Conservation (phyloP, 495 filamentous ascomycete species). For the Daldinia bambusicola region DNA sequence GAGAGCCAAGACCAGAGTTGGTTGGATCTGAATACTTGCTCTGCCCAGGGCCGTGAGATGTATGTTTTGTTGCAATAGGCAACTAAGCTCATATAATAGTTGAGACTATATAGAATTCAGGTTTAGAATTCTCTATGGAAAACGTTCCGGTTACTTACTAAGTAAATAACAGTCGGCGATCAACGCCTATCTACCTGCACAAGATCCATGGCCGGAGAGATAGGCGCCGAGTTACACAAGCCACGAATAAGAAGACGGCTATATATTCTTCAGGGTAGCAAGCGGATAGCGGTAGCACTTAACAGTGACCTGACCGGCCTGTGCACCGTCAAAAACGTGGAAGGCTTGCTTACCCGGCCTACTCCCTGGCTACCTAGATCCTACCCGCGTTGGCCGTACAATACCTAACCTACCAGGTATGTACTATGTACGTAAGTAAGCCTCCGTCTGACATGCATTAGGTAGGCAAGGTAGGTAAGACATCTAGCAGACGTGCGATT, state of each 20-base stretch:
- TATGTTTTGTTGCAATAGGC: too few species aligned
- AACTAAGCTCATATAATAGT: too few species aligned
- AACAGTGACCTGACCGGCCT: neutral
- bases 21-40: too few species aligned
- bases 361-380: neutral
- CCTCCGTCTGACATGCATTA: slow-evolving; percentile 29
- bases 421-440: slow-evolving; percentile 8
- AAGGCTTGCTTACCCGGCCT: neutral
- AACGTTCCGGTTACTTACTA: too few species aligned
- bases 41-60: too few species aligned
- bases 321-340: slow-evolving; percentile 14
- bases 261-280: neutral
- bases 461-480: neutral
- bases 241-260: neutral
- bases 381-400: too few species aligned
- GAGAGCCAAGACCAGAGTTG: too few species aligned
- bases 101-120: too few species aligned
- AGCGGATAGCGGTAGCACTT: neutral
- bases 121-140: too few species aligned
- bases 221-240: neutral
- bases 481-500: neutral
- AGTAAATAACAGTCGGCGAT: neutral
- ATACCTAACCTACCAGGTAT: too few species aligned
- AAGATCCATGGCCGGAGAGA: neutral
- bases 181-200: neutral